Conservation (phyloP, 345 rosid genomes). For the Salix arbutifolia region DNA sequence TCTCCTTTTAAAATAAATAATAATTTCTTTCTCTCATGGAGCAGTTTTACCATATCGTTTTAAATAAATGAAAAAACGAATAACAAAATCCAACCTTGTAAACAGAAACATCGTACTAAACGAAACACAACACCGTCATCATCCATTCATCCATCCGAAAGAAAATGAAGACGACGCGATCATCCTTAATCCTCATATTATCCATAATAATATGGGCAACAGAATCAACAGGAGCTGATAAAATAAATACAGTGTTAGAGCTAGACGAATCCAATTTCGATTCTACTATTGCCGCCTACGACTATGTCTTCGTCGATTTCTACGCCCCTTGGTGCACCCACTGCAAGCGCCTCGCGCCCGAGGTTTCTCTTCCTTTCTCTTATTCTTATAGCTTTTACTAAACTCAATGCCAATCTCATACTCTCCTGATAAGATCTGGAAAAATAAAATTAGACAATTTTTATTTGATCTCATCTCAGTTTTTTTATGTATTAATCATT, state of each 20-base stretch:
- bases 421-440: too few relatives aligned
- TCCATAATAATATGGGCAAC: background rate
- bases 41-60: background rate
- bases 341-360: conserved; percentile 88
- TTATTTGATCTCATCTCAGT: background rate
- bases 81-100: too few relatives aligned
- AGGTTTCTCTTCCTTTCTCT: conserved; percentile 42
- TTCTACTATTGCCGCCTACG: conserved; percentile 63
- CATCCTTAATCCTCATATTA: background rate
- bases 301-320: conserved; percentile 76
- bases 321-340: conserved; percentile 99
- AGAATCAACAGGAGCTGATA: background rate
- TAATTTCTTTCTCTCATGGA: background rate
- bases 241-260: conserved; percentile 58
- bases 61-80: background rate
- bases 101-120: background rate
- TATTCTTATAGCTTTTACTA: background rate
- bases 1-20: too few relatives aligned
- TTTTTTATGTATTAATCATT: background rate
- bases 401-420: background rate
- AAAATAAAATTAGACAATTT: background rate
- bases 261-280: conserved; percentile 86
- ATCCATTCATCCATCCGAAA: background rate
- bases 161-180: background rate
- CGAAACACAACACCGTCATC: background rate